Evolutionary conservation across 2,329 filamentous ascomycete species (phyloP), one percentile per base, ranked within the genome.

Genomic region (Akanthomyces lecanii): DNA sequence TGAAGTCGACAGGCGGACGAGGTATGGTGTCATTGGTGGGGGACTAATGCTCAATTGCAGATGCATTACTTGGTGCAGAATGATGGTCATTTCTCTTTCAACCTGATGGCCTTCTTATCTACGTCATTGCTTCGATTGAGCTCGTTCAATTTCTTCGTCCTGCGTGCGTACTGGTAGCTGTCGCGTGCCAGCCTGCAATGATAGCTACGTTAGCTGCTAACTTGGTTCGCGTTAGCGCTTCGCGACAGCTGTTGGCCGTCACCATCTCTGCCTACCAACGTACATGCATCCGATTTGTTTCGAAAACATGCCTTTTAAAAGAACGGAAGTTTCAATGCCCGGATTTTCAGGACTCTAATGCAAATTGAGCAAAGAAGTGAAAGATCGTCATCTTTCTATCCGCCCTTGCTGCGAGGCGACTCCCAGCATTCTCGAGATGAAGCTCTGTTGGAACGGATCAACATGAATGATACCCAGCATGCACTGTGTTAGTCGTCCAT

Each of bases 11-110:
- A 59, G 56, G n/a, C 33, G 30, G 14, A 47, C 33, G 14, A 28
- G 14, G 12, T 18, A 59, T 59, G 44, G 56, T 59, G 56, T 51
- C 56, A 59, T 59, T 59, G 56, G 21, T 14, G 44, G 30, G 42
- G 14, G 28, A 42, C 30, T 48, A 44, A 11, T 18, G 53, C 21
- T 10, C 38, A 55, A 44, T 55, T 42, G 23, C 3, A 28, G 16
- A 40, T 28, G 21, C 38, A 42, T n/a, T n/a, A 44, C 11, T 25
- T 55, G 28, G 18, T 44, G 36, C 36, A 40, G 21, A 28, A 44
- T 42, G 10, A 25, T 30, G 12, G 1, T 25, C 23, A n/a, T 12
- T 44, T 25, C 36, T n/a, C 8, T 18, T 14, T 11, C 16, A 7
- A 4, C 12, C 12, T 11, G 1, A 30, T 5, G 0, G 16, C 18